phyloP scores from a whole-genome alignment of 352 stramenopile species.

The Phytophthora nicotianae region DNA sequence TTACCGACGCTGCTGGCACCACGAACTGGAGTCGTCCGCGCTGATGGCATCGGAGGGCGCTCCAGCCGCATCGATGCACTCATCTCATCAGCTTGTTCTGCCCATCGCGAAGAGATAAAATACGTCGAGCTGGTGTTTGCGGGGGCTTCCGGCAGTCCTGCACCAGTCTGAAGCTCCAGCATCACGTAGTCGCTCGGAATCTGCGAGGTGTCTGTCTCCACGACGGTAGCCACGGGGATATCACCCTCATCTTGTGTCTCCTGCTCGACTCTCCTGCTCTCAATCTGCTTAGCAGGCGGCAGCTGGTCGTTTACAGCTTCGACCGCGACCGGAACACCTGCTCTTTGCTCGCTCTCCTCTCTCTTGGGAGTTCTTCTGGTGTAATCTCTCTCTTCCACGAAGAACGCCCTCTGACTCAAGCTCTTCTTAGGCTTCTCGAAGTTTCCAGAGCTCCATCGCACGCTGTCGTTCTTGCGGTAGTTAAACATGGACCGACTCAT shows the following conservation, averaged over 20 bases:
- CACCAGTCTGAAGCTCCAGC: slow-evolving; percentile 77
- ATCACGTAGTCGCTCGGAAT: slow-evolving; percentile 84
- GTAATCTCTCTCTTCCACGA: slow-evolving; percentile 63
- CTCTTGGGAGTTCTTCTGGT: slow-evolving; percentile 30
- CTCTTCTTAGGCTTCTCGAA: slow-evolving; percentile 29
- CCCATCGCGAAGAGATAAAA: slow-evolving; percentile 85
- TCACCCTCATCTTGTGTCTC: slow-evolving; percentile 27
- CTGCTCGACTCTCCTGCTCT: slow-evolving; percentile 8
- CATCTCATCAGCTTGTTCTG: slow-evolving; percentile 80
- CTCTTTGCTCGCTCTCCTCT: slow-evolving; percentile 9
- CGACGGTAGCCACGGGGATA: slow-evolving; percentile 66
- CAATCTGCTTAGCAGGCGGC: slow-evolving; percentile 41
- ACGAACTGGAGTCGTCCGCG: slow-evolving; percentile 16
- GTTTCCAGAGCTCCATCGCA: slow-evolving; percentile 14
- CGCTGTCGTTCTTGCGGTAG: slow-evolving; percentile 48
- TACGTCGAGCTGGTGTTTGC: slow-evolving; percentile 60
- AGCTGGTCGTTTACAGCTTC: slow-evolving; percentile 25
- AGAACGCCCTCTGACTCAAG: slow-evolving; percentile 50
- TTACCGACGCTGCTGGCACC: slow-evolving; percentile 24
- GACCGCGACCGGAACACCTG: slow-evolving; percentile 18
- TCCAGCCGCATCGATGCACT: slow-evolving; percentile 65
- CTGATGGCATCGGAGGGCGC: slow-evolving; percentile 15
- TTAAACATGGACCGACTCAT: slow-evolving; percentile 74
- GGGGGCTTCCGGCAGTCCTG: slow-evolving; percentile 47
- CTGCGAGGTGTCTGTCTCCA: slow-evolving; percentile 35